Base-by-base conservation (phyloP, 768 basidiomycete species). In the Trametopsis cervina region DNA sequence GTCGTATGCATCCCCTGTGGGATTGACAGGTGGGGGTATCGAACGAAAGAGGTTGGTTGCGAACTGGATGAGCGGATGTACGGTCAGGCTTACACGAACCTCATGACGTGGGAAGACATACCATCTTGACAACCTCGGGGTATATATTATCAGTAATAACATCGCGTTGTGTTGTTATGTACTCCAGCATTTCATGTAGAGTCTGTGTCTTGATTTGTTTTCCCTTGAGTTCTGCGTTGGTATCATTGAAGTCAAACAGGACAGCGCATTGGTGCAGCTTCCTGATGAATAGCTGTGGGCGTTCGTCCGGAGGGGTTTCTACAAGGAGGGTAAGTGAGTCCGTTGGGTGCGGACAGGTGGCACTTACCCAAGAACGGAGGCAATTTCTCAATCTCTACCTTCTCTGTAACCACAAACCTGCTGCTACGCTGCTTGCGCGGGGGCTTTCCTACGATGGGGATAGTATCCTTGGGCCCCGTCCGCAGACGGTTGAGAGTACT, bases 171-270 rank as follows among this genome's bases (percentile, higher is more conserved):
- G 89, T 91, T 50, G 94, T 97, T 67, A 99, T 96, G 64, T 97
- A 98, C 63, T 99, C 96, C 62, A 99, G 76, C 89, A 99, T 90
- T 71, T 99, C 96, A 56, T 96, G 90, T 52, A 99, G 70, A 12
- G 96, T 91, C 66, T 96, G 92, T 2, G 94, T 90, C 73, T 99
- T 99, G 70, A 98, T 89, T 67, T 97, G 95, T 71, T 99, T 99
- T 56, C 93, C 94, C 66, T 86, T 89, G 61, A 99, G 78, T 60
- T 99, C 96, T 23, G 89, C 76, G 59, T 89, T 94, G 40, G 93
- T 89, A 63, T 99, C 96, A 63, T 97, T 98, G 69, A 99, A 99
- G 69, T 99, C 96, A 66, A 99, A 99, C 36, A 99, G 71, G 54
- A 97, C 93, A 47, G 88, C 83, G 69, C 95, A 98, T 64, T 99